Percentiles rank a stretch among this genome's conserved stretches.
Evolutionary conservation across 495 filamentous ascomycete species (phyloP).

Genomic region (Penicillium angulare): DNA sequence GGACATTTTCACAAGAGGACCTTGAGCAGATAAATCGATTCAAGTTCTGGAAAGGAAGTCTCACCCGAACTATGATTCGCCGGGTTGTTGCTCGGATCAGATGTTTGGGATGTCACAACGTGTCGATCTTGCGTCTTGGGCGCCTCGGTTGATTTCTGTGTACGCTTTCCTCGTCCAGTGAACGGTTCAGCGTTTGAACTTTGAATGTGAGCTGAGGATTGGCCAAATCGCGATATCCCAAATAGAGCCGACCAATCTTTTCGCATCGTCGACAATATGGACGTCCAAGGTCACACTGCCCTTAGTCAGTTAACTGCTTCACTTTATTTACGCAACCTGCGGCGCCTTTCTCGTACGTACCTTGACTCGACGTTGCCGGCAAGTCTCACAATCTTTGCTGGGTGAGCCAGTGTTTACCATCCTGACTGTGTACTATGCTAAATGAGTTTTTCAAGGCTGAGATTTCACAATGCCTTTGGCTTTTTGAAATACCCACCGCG

Average conservation of each 20-base stretch:
- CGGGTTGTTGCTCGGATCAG: too few species aligned
- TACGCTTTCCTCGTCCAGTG: not conserved
- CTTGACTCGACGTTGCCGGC: not conserved
- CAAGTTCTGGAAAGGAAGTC: too few species aligned
- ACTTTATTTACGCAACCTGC: too few species aligned
- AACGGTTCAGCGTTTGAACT: not conserved
- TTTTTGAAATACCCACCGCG: too few species aligned
- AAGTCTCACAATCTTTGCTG: not conserved
- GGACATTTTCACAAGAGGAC: not conserved
- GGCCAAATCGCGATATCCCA: not conserved
- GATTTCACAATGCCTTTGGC: too few species aligned
- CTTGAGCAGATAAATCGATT: not conserved
- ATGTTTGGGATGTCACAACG: too few species aligned
- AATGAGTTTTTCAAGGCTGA: too few species aligned
- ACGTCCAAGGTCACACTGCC: not conserved
- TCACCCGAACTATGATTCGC: too few species aligned
- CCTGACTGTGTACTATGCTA: too few species aligned
- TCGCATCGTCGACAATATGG: not conserved
- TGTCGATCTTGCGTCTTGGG: not conserved
- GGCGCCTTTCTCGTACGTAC: not conserved
- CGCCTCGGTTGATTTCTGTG: too few species aligned
- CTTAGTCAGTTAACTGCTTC: not conserved
- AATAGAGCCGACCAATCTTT: not conserved
- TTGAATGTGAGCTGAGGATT: not conserved
- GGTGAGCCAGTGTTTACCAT: constrained; percentile 1